phyloP scores from a whole-genome alignment of 371 early-diverging fungal species.

The Rhizopus sp. region DNA sequence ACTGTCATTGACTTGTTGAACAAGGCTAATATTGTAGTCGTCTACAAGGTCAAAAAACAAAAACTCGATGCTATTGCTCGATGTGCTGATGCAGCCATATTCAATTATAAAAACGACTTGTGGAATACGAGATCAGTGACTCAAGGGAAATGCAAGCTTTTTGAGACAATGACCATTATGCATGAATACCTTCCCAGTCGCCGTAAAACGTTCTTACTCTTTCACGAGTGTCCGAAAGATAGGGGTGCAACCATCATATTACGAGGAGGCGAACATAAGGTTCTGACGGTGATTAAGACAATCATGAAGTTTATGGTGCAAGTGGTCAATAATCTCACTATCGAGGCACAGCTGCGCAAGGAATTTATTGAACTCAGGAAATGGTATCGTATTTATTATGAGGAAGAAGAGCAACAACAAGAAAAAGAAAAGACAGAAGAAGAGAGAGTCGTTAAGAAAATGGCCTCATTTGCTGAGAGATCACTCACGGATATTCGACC shows the following conservation, averaged over 20 bases:
- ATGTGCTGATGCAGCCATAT: conserved; percentile 81
- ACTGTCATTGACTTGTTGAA: conserved; percentile 82
- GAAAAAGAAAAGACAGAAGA: conserved; percentile 1
- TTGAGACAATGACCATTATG: conserved; percentile 77
- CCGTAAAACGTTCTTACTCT: conserved; percentile 82
- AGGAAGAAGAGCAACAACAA: not conserved
- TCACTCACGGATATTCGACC: conserved; percentile 1
- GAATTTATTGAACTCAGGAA: conserved; percentile 22
- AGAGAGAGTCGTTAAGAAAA: not conserved
- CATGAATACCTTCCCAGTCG: conserved; percentile 74
- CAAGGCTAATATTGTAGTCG: conserved; percentile 75
- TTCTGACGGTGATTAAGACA: conserved; percentile 70
- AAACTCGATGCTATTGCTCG: conserved; percentile 82
- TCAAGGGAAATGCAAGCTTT: conserved; percentile 76
- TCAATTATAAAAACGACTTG: conserved; percentile 79
- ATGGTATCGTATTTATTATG: conserved; percentile 11
- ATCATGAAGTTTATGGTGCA: conserved; percentile 79
- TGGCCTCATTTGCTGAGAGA: conserved; percentile 11
- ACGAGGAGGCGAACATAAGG: conserved; percentile 71
- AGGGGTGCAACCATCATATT: conserved; percentile 85
- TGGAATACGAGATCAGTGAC: conserved; percentile 58
- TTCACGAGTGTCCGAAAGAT: conserved; percentile 79
- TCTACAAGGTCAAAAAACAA: conserved; percentile 79
- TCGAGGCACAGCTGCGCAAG: conserved; percentile 63
- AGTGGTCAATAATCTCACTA: conserved; percentile 78